Percentiles rank a stretch among this genome's conserved stretches.
Conservation (phyloP, 148 eudicot species). For the Salicornia ramosissima region DNA sequence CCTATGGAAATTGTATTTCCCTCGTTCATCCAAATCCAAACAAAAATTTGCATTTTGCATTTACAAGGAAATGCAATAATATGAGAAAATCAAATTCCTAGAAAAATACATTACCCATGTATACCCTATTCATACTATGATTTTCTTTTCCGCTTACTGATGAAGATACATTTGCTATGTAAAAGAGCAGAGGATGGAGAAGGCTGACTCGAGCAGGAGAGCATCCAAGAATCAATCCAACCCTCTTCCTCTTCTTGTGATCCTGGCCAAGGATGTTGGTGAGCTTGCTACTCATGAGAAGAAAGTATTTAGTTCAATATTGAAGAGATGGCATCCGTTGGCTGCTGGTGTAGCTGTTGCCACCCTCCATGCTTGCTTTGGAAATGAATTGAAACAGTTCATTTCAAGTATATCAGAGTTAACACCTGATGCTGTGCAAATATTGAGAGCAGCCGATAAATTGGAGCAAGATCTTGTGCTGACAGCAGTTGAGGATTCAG, state of each 20-base stretch:
- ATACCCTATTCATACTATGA: too few species aligned
- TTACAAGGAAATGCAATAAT: too few species aligned
- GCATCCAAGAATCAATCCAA: slow-evolving; percentile 85
- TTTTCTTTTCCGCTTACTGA: background rate
- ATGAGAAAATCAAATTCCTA: too few species aligned
- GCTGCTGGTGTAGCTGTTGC: slow-evolving; percentile 99
- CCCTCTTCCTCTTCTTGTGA: slow-evolving; percentile 86
- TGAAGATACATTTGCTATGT: slow-evolving; percentile 14
- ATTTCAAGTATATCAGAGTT: slow-evolving; percentile 71
- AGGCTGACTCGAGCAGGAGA: slow-evolving; percentile 93
- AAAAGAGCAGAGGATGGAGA: slow-evolving; percentile 82
- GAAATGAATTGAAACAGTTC: slow-evolving; percentile 90
- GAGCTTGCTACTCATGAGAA: slow-evolving; percentile 85
- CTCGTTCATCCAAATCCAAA: too few species aligned
- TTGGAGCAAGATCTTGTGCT: slow-evolving; percentile 91
- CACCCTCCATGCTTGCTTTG: slow-evolving; percentile 93
- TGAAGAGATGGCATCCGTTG: slow-evolving; percentile 92
- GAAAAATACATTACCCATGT: too few species aligned
- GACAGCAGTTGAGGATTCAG: slow-evolving; percentile 98
- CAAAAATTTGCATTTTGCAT: too few species aligned
- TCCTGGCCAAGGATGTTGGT: slow-evolving; percentile 92
- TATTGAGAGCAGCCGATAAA: slow-evolving; percentile 90
- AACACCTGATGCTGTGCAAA: slow-evolving; percentile 91
- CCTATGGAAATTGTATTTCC: too few species aligned
- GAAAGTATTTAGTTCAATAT: slow-evolving; percentile 74